Percentiles rank a stretch among this genome's conserved stretches.
These are phyloP conservation scores for Pyrenula aspistea DNA, from an alignment of 495 filamentous ascomycete species.

Conservation along the genomic window DNA sequence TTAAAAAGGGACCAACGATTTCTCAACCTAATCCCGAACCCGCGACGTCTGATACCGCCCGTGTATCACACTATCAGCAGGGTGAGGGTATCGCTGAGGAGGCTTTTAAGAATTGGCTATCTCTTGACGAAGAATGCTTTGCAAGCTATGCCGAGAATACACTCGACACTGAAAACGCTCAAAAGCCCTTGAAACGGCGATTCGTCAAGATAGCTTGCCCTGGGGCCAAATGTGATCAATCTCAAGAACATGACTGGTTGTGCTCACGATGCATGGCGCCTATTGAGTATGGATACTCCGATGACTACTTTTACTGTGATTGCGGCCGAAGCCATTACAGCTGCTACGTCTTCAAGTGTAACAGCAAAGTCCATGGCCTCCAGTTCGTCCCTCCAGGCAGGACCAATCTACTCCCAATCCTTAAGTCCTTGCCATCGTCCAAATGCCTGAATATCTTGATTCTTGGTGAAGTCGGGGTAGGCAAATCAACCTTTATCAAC, in stretches of 20 bases:
- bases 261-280: constrained; percentile 15
- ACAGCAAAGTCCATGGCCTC: neutral
- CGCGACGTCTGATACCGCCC: no score
- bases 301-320: constrained; percentile 22
- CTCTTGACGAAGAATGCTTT: no score
- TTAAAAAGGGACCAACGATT: no score
- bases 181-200: constrained; percentile 10
- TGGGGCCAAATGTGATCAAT: constrained; percentile 8
- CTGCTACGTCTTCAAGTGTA: neutral
- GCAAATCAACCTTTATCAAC: constrained; percentile 35
- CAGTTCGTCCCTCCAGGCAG: neutral
- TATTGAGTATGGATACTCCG: constrained; percentile 20
- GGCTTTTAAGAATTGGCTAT: no score
- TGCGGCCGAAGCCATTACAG: constrained; percentile 17
- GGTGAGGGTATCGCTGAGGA: no score
- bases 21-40: no score
- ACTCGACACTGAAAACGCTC: constrained; percentile 4
- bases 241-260: constrained; percentile 12
- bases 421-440: constrained; percentile 7
- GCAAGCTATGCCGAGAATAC: no score
- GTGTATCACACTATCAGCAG: no score
- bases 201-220: constrained; percentile 21
- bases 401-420: neutral
- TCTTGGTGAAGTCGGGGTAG: constrained; percentile 30
- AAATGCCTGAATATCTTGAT: constrained; percentile 29